Evolutionary conservation across 495 filamentous ascomycete genomes (phyloP), one percentile per base, ranked within the genome.

Genomic region (Achaetomiella virescens): DNA sequence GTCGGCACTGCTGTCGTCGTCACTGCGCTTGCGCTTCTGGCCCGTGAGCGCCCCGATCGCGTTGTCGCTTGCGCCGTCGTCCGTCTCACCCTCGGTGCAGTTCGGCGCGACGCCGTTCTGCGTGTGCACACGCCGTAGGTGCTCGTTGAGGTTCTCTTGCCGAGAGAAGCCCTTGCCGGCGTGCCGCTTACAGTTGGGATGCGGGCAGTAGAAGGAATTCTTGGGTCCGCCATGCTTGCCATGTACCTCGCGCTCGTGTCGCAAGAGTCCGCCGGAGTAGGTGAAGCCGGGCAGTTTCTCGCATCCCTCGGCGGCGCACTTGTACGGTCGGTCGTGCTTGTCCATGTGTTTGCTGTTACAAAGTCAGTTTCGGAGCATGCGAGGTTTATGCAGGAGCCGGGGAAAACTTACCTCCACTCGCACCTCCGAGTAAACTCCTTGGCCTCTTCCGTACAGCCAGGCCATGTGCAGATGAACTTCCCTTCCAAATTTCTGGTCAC

Each of bases 261-360:
- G 81, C 9, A 91, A 70, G 2, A 97, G 81, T 10, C 91, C 91
- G 20, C 91, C 91, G 0, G 86, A 89, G 68, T 96, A 97, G 14
- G 91, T 96, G 72, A 97, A 96, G 18, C 91, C 91, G 58, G 87
- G 86, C 0, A 96, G 80, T 60, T 95, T 95, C 58, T 90, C 88
- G 67, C 91, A 97, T 18, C 82, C 83, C 15, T 78, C 76, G 24
- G 87, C 81, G 22, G 70, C 70, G 69, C 91, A 97, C 55, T 89
- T 86, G 72, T 95, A 96, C 0, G 91, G 91, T 17, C 91, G 78
- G 52, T 92, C 89, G 65, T 97, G 91, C 71, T 96, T 97, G 74
- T 97, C 91, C 89, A 95, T 95, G 68, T 97, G 91, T 73, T 96
- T 92, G 55, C 90, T 91, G 60, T 36, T 55, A 15, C 58, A 61